Evolutionary conservation across 805 yeast genomes (phyloP).

Genomic region (Monosporozyma yasuniensis): DNA sequence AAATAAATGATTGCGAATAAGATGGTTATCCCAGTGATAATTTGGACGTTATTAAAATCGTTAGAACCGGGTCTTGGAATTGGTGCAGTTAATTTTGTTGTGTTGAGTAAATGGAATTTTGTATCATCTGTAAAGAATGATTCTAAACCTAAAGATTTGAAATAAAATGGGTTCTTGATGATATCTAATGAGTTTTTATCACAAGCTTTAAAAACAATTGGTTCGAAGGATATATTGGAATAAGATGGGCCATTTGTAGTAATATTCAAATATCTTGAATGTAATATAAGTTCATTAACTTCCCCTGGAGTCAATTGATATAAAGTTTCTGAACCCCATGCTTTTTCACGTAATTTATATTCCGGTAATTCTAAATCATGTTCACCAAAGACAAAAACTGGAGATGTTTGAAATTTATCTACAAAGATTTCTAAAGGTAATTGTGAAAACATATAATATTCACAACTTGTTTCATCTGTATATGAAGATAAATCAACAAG

Average conservation of each 20-base stretch:
- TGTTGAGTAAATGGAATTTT: constrained; percentile 31
- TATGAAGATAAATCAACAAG: constrained; percentile 9
- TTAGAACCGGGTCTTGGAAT: constrained; percentile 35
- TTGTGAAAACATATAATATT: constrained; percentile 35
- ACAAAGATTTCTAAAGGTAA: constrained; percentile 41
- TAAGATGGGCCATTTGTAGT: constrained; percentile 12
- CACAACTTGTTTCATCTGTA: constrained; percentile 29
- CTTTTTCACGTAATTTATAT: constrained; percentile 29
- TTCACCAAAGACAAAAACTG: constrained; percentile 43
- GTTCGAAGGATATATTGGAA: constrained; percentile 26
- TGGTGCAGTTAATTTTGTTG: constrained; percentile 17
- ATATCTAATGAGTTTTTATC: constrained; percentile 25
- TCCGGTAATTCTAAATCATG: constrained; percentile 50
- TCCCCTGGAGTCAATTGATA: constrained; percentile 27
- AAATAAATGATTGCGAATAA: constrained; percentile 28
- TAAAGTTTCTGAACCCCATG: constrained; percentile 41
- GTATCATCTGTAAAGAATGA: constrained; percentile 40
- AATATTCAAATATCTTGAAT: constrained; percentile 45
- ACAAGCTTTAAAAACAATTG: constrained; percentile 45
- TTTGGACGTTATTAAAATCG: constrained; percentile 28
- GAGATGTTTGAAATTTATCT: constrained; percentile 46
- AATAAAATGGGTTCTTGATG: constrained; percentile 32
- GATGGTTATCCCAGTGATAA: constrained; percentile 31
- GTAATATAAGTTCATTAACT: constrained; percentile 35
- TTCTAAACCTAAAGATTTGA: constrained; percentile 36